phyloP scores from a whole-genome alignment of 139 green algal species.

The Chlorella vulgaris region DNA sequence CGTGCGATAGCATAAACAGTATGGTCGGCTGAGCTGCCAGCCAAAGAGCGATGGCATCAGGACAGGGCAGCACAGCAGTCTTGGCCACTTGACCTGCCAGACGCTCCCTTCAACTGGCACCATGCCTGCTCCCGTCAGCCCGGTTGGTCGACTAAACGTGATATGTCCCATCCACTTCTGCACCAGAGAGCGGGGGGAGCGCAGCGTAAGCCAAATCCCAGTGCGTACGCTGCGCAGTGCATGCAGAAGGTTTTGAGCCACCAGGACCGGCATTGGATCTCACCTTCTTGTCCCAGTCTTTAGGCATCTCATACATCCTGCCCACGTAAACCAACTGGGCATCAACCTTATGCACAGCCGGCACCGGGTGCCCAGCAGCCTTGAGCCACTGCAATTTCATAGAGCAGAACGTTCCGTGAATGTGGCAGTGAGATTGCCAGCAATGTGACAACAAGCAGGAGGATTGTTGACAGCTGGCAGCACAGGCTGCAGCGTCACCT shows the following conservation, averaged over 20 bases:
- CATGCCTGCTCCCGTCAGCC: not conserved
- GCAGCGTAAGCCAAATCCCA: not conserved
- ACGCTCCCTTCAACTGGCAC: not conserved
- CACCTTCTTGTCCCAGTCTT: not conserved
- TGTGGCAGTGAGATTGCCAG: not conserved
- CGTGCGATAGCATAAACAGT: not conserved
- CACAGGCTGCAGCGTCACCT: not conserved
- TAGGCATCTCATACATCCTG: not conserved
- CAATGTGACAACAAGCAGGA: not conserved
- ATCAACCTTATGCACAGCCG: not conserved
- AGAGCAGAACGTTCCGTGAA: no score
- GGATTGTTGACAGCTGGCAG: not conserved
- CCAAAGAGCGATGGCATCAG: no score
- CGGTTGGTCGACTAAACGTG: not conserved
- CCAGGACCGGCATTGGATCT: not conserved
- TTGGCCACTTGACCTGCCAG: not conserved
- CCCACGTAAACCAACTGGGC: not conserved
- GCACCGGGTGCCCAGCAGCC: not conserved
- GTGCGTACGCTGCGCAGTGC: not conserved
- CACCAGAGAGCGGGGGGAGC: not conserved
- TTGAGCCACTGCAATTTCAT: conserved; percentile 17
- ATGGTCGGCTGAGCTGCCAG: not conserved
- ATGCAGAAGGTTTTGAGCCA: not conserved
- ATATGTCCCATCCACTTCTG: not conserved
- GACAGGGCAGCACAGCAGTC: not conserved